These are phyloP conservation scores for Pichia eremophila DNA, from an alignment of 805 yeast species.

Conservation along the genomic window DNA sequence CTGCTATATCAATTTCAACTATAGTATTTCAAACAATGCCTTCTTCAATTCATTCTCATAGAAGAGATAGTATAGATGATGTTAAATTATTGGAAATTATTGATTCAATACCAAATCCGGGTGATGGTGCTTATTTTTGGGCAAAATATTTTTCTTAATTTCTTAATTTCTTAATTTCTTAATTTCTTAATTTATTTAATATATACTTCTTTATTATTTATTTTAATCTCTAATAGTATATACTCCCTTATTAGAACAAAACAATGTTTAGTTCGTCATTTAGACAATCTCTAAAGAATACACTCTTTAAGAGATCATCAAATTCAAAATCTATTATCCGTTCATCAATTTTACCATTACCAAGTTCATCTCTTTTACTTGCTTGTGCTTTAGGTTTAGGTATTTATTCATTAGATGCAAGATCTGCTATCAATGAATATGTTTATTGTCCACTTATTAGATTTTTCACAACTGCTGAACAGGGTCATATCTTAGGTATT, in stretches of 20 bases:
- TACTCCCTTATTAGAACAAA: no score
- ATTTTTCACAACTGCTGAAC: constrained; percentile 67
- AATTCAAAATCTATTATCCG: no score
- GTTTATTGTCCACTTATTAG: constrained; percentile 71
- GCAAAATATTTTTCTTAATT: constrained; percentile 35
- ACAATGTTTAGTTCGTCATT: no score
- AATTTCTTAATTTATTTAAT: constrained; percentile 24
- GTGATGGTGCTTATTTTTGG: constrained; percentile 27
- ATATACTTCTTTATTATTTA: no score
- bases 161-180: no score
- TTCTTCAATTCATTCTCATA: constrained; percentile 23
- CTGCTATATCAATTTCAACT: constrained; percentile 33
- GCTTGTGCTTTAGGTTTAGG: constrained; percentile 30
- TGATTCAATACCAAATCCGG: constrained; percentile 18
- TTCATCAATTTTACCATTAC: constrained; percentile 5
- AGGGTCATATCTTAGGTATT: constrained; percentile 74
- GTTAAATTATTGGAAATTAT: constrained; percentile 13
- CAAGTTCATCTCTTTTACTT: constrained; percentile 15
- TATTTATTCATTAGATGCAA: constrained; percentile 58
- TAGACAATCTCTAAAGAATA: no score
- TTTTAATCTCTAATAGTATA: no score
- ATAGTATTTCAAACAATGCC: constrained; percentile 24
- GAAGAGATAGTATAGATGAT: constrained; percentile 23
- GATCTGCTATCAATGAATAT: constrained; percentile 78
- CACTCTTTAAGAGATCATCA: no score